Evolutionary conservation across 768 basidiomycete genomes (phyloP).

Genomic region (Lanmaoa rubissima): DNA sequence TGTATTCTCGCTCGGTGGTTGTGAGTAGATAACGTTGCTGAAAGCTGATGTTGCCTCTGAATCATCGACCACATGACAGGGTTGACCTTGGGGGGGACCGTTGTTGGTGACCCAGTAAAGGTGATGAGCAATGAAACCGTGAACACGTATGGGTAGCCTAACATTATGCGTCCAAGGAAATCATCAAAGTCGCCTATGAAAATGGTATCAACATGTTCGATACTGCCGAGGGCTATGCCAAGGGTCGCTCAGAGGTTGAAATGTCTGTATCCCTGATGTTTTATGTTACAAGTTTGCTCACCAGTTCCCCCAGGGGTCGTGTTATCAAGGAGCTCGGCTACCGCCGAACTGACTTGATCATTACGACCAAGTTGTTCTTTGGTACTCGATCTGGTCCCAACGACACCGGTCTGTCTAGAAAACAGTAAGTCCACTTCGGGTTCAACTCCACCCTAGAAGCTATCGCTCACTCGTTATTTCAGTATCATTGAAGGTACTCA

Average conservation of each 20-base stretch:
- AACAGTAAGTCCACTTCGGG: constrained; percentile 22
- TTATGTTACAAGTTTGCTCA: not conserved
- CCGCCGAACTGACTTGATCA: constrained; percentile 47
- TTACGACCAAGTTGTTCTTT: constrained; percentile 60
- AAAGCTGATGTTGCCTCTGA: not conserved
- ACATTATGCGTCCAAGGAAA: constrained; percentile 35
- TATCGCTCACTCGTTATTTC: not conserved
- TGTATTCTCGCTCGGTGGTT: constrained; percentile 52
- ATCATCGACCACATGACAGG: constrained; percentile 20
- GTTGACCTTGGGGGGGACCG: constrained; percentile 48
- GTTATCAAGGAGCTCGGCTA: constrained; percentile 55
- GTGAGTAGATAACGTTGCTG: constrained; percentile 22
- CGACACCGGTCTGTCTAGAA: constrained; percentile 36
- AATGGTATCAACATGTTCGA: constrained; percentile 52
- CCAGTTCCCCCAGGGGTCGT: constrained; percentile 37
- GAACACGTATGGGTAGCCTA: not conserved
- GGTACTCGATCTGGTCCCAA: constrained; percentile 50
- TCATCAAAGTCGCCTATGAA: constrained; percentile 54
- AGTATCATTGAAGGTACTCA: constrained; percentile 56
- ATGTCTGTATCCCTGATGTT: constrained; percentile 33
- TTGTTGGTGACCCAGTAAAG: constrained; percentile 53
- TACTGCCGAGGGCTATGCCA: constrained; percentile 44
- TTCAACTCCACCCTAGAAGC: not conserved
- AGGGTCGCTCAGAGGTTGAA: constrained; percentile 52
- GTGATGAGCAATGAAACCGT: constrained; percentile 13